Base-by-base conservation (phyloP, 2,329 filamentous ascomycete genomes). In the Colletotrichum liriopes region DNA sequence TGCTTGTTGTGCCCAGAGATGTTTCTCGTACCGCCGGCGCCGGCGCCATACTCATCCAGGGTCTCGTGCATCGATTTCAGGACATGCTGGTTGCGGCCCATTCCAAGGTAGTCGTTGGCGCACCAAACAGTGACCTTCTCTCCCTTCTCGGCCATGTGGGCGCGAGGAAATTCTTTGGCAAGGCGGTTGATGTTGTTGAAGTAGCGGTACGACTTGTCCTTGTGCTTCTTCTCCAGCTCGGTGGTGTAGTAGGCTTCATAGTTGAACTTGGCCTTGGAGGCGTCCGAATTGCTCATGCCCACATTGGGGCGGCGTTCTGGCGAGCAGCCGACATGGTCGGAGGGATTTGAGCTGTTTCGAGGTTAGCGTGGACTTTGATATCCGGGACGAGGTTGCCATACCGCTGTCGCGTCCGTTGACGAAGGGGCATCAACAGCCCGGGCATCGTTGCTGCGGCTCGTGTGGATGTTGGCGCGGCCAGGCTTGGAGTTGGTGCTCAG, bases 141-240 rank as follows among this genome's bases (percentile, higher is more conserved):
- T 72, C 96, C 92, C 79, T 91, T 90, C 71, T 88, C 91, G 20
- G 93, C 89, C 88, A 97, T 97, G 83, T 99, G 96, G 56, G 96
- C 96, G 75, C 93, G 94, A 39, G 96, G 96, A 75, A 99, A 99
- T 75, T 98, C 94, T 85, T 96, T 94, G 76, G 96, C 96, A 73
- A 99, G 89, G 45, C 96, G 95, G 81, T 99, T 99, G 91, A 99
- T 99, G 87, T 99, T 99, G 89, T 99, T 99, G 88, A 99, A 99
- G 87, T 98, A 98, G 80, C 96, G 94, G 87, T 99, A 99, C 64
- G 95, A 98, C 87, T 98, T 98, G 89, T 99, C 96, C 88, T 97
- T 95, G 89, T 98, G 96, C 87, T 99, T 99, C 90, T 98, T 98
- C 78, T 98, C 94, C 77, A 99, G 85, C 83, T 99, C 96, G 73